phyloP scores from a whole-genome alignment of 179 eudicot genomes.

The Beta corolliflora region DNA sequence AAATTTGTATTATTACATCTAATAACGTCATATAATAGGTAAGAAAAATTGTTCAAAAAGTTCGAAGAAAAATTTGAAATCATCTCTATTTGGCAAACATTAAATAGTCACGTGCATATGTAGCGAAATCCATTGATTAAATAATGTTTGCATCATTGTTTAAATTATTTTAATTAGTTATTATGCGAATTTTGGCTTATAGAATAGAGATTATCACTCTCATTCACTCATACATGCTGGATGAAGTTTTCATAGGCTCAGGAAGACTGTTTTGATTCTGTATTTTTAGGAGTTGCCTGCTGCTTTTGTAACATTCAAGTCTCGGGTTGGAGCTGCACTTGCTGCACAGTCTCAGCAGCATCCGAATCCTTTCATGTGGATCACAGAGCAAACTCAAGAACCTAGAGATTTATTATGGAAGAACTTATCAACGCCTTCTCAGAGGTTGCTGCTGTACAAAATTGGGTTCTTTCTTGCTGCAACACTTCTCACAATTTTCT shows the following conservation, averaged over 20 bases:
- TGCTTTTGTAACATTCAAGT: slow-evolving; percentile 87
- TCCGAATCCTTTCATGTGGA: slow-evolving; percentile 80
- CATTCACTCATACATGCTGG: background rate
- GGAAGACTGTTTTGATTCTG: slow-evolving; percentile 3
- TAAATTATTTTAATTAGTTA: too few species aligned
- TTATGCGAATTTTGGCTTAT: too few species aligned
- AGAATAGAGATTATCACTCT: background rate
- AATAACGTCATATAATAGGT: too few species aligned
- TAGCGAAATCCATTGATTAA: too few species aligned
- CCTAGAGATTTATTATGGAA: slow-evolving; percentile 93
- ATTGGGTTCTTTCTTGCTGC: slow-evolving; percentile 58
- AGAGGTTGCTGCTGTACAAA: slow-evolving; percentile 60
- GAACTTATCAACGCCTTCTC: slow-evolving; percentile 68
- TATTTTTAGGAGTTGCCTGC: slow-evolving; percentile 72
- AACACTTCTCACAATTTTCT: slow-evolving; percentile 80
- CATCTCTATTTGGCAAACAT: too few species aligned
- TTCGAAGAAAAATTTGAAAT: too few species aligned
- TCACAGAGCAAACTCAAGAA: slow-evolving; percentile 88
- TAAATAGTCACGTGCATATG: too few species aligned
- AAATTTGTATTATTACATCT: too few species aligned
- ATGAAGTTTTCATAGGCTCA: slow-evolving; percentile 4
- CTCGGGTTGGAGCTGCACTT: slow-evolving; percentile 73
- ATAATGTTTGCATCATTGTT: too few species aligned
- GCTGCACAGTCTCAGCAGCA: slow-evolving; percentile 87
- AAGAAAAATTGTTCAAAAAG: too few species aligned